Evolutionary conservation across 441 rosid species (phyloP), one percentile per base, ranked within the genome.

Genomic region (Breynia disticha): DNA sequence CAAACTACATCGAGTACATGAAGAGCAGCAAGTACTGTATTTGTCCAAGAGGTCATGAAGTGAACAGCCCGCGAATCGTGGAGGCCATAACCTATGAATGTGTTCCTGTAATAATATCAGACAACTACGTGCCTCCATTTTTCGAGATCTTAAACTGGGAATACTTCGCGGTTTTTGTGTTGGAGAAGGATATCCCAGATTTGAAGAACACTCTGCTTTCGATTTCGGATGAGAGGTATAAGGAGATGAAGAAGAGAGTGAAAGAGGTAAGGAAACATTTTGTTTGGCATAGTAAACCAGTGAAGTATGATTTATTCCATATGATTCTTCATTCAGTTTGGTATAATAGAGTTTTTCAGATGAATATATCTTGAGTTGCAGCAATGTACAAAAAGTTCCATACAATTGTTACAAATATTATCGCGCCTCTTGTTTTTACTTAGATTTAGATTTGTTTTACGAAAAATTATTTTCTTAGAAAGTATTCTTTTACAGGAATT

Each of bases 311-410:
- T 52, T 65, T 83, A 50, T 89, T 89, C 68, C 87, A 89, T 70
- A 89, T 86, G 95, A 84, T 86, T 56, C 83, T 89, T 59, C 90
- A 83, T 60, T 82, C 90, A 11, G 69, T 86, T 61, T 86, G 97
- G 97, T 83, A 63, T 67, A 89, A 83, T 46, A 73, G 97, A 66
- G 83, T 86, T 54, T 80, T 79, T 49, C 90, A 75, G 68, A 73
- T 75, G 41, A 67, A 61, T 44, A 5, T 28, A 9, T 28, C 35
- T 28, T 28, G 35, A 28, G 35, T 28, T 28, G 35, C 35, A 28
- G 35, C 35, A 28, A 28, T 28, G 35, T 28, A 28, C 7, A 28
- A 28, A 28, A 28, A n/a, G n/a, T n/a, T n/a, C n/a, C n/a, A n/a
- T n/a, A n/a, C n/a, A n/a, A n/a, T n/a, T n/a, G n/a, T n/a, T n/a